Conservation (phyloP, 2,329 filamentous ascomycete genomes). For the Pyrenochaeta sp. region DNA sequence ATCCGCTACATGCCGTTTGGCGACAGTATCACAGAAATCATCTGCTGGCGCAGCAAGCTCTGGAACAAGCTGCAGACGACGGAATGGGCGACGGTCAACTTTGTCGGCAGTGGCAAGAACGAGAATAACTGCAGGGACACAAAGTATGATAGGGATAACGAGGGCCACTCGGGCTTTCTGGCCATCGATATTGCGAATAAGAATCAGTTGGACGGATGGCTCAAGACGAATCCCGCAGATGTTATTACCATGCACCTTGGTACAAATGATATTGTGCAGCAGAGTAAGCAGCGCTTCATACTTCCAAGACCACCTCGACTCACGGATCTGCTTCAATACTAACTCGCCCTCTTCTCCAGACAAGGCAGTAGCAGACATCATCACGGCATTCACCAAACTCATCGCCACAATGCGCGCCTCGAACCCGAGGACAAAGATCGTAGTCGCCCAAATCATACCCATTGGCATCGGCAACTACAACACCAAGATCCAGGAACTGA, state of each 20-base stretch:
- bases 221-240: slow-evolving; percentile 54
- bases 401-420: slow-evolving; percentile 50
- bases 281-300: slow-evolving; percentile 30
- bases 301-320: too few species aligned
- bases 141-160: slow-evolving; percentile 55
- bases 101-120: slow-evolving; percentile 44
- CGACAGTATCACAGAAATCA: slow-evolving; percentile 56
- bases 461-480: slow-evolving; percentile 43
- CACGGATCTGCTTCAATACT: too few species aligned
- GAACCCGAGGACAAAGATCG: slow-evolving; percentile 55
- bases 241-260: slow-evolving; percentile 58
- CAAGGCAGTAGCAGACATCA: slow-evolving; percentile 44
- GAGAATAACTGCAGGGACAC: slow-evolving; percentile 48
- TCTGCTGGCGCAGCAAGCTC: slow-evolving; percentile 55
- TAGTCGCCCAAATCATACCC: slow-evolving; percentile 57
- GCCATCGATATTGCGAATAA: slow-evolving; percentile 56
- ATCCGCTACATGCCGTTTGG: slow-evolving; percentile 55
- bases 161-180: slow-evolving; percentile 56
- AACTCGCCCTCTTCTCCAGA: too few species aligned
- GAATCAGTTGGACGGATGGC: slow-evolving; percentile 55
- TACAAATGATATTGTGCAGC: slow-evolving; percentile 55
- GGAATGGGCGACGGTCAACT: slow-evolving; percentile 51
- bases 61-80: slow-evolving; percentile 54
- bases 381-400: slow-evolving; percentile 54
- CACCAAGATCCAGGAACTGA: slow-evolving; percentile 50